Conservation (phyloP, 83 land plant species). For the Larix sibirica region DNA sequence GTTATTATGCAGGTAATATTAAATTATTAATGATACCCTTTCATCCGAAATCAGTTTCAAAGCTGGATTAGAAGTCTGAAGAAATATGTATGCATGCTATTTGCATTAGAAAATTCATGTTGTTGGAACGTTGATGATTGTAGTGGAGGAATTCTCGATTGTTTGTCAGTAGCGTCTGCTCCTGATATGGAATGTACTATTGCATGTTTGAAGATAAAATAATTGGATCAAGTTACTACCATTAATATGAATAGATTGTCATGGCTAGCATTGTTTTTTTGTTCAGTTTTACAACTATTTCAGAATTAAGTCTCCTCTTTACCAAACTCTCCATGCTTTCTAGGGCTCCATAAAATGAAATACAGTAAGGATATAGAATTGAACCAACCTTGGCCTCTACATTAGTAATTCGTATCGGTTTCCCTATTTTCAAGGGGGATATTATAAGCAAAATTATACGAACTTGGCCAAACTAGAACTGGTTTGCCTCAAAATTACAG, state of each 20-base stretch:
- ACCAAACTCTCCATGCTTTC: neutral
- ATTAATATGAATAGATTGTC: neutral
- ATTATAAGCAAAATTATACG: neutral
- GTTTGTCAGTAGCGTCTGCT: neutral
- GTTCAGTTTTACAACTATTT: neutral
- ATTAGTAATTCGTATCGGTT: neutral
- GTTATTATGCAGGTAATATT: neutral
- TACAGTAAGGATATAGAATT: neutral
- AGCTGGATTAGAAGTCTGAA: conserved; percentile 11
- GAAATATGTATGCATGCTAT: neutral
- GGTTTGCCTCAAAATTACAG: too few relatives aligned
- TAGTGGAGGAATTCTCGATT: neutral
- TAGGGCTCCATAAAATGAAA: neutral
- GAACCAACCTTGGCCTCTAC: neutral
- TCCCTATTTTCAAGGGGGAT: neutral
- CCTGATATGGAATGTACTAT: neutral
- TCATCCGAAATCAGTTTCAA: neutral
- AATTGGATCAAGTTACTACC: neutral
- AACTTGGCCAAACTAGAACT: too few relatives aligned
- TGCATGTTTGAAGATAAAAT: neutral
- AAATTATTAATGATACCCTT: neutral
- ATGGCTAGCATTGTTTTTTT: neutral
- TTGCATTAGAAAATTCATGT: neutral
- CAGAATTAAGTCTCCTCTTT: neutral
- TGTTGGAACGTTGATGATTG: neutral